phyloP scores from a whole-genome alignment of 495 filamentous ascomycete genomes.

The Trichoderma gamsii region DNA sequence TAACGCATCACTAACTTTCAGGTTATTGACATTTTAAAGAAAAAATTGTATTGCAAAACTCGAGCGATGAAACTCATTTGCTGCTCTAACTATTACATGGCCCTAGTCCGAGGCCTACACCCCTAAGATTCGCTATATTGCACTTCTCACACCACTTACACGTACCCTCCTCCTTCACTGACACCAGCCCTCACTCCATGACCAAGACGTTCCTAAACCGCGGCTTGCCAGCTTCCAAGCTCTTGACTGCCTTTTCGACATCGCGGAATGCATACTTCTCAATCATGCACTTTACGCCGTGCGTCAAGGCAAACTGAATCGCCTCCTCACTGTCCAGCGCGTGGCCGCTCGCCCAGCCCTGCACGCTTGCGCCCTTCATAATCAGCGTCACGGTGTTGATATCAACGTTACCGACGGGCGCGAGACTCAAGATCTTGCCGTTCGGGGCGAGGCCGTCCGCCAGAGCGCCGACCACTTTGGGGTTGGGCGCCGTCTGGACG shows the following conservation, averaged over 20 bases:
- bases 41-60: not conserved
- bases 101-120: too few relatives aligned
- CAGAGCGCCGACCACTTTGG: conserved; percentile 47
- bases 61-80: too few relatives aligned
- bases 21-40: not conserved
- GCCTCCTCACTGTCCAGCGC: conserved; percentile 61
- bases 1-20: too few relatives aligned
- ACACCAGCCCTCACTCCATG: conserved; percentile 28
- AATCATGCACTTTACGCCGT: conserved; percentile 56
- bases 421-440: conserved; percentile 57
- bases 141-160: not conserved
- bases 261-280: conserved; percentile 58
- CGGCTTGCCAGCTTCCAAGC: conserved; percentile 40
- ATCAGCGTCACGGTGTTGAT: conserved; percentile 48
- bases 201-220: conserved; percentile 48
- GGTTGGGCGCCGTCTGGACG: conserved; percentile 57
- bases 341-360: conserved; percentile 59
- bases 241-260: conserved; percentile 47
- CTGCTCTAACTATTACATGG: too few relatives aligned
- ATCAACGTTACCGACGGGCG: conserved; percentile 46
- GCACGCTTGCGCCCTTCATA: conserved; percentile 44
- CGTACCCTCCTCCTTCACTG: not conserved
- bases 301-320: conserved; percentile 51
- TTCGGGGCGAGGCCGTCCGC: conserved; percentile 47
- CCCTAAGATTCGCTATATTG: not conserved